A percentile compares a stretch with the other conserved stretches of the same genome.
Conservation (phyloP, 169 alveolate genomes). For the Plasmodium sp. region DNA sequence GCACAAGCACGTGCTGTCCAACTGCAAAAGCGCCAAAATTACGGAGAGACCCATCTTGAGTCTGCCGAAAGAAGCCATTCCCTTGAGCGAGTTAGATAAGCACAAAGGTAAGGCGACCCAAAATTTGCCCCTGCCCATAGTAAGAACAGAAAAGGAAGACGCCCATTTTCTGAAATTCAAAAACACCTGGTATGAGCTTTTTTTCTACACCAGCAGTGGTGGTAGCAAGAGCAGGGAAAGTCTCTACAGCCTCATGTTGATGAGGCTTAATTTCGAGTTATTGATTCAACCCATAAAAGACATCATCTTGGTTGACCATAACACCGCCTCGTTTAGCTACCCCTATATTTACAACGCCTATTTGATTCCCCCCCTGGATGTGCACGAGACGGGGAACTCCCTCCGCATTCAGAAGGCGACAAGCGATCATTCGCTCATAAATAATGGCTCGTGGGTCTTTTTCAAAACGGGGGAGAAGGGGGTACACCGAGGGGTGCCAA, state of each 20-base stretch:
- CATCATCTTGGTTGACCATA: constrained; percentile 32
- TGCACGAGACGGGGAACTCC: constrained; percentile 23
- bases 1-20: constrained; percentile 24
- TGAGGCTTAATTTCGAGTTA: constrained; percentile 57
- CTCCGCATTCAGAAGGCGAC: constrained; percentile 62
- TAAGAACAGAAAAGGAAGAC: constrained; percentile 24
- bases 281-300: constrained; percentile 44
- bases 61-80: constrained; percentile 24
- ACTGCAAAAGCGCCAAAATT: constrained; percentile 1
- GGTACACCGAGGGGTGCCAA: background rate
- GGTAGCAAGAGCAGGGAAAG: background rate
- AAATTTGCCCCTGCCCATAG: constrained; percentile 13
- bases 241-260: constrained; percentile 17
- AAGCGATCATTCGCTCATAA: constrained; percentile 37
- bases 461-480: background rate
- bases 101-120: background rate
- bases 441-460: constrained; percentile 65
- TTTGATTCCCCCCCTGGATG: constrained; percentile 37
- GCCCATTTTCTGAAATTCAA: constrained; percentile 37
- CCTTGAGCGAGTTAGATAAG: constrained; percentile 35
- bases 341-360: constrained; percentile 71
- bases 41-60: constrained; percentile 30
- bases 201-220: constrained; percentile 44
- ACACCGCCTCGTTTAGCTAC: constrained; percentile 33
- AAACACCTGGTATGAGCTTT: constrained; percentile 72